Evolutionary conservation across 306 rosid genomes (phyloP).

Genomic region (Prunus campanulata): DNA sequence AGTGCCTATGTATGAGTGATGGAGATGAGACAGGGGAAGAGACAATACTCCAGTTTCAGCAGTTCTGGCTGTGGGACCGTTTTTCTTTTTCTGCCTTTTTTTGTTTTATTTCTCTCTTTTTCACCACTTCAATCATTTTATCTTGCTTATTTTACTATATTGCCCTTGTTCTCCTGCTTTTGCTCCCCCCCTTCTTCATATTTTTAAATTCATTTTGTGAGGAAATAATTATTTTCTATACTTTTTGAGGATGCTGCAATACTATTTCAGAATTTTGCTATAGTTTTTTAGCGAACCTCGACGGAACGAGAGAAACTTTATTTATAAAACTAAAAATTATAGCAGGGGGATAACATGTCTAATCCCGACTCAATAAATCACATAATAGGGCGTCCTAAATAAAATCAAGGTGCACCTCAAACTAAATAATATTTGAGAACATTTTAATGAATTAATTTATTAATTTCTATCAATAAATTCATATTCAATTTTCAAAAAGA

Average conservation of each 20-base stretch:
- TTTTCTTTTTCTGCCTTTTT: not conserved
- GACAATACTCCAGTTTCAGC: conserved; percentile 64
- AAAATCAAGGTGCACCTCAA: too few species aligned
- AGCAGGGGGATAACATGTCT: too few species aligned
- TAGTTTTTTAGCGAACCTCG: too few species aligned
- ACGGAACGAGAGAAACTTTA: fast-evolving
- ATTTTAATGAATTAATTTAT: not conserved
- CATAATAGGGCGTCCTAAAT: too few species aligned
- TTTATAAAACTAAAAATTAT: too few species aligned
- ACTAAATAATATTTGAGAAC: too few species aligned
- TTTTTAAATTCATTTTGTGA: not conserved
- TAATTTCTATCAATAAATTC: too few species aligned
- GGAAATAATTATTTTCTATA: too few species aligned
- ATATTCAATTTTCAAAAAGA: too few species aligned
- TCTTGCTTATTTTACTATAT: not conserved
- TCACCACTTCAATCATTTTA: conserved; percentile 47
- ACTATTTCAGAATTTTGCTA: too few species aligned
- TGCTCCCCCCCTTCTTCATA: not conserved
- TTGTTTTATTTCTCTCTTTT: not conserved
- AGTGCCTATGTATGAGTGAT: not conserved
- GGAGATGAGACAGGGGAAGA: conserved; percentile 57
- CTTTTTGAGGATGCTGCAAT: too few species aligned
- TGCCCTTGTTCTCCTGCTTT: not conserved
- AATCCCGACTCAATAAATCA: fast-evolving
- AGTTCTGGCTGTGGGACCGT: conserved; percentile 57